These are phyloP conservation scores for Solanum corneliomulleri DNA, from an alignment of 257 asterid species.

Conservation along the genomic window DNA sequence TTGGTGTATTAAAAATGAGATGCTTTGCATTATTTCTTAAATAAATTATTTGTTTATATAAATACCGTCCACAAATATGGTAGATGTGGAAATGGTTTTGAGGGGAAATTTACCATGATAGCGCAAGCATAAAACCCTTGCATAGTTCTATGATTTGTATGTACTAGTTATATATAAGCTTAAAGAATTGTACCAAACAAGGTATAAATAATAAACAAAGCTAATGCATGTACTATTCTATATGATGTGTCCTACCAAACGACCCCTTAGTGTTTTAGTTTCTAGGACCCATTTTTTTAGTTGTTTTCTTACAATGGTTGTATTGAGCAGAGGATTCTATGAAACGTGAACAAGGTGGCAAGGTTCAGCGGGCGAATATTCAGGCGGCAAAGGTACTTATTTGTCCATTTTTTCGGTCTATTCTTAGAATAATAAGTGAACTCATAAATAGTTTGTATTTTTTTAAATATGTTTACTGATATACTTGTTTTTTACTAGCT, in stretches of 20 bases:
- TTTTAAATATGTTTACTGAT: background rate
- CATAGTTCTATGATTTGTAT: background rate
- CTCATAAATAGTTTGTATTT: too few species aligned
- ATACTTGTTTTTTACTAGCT: background rate
- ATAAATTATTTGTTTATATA: background rate
- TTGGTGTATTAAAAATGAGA: background rate
- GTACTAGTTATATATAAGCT: background rate
- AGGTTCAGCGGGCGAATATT: constrained; percentile 83
- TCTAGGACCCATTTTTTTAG: background rate
- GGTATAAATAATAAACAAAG: background rate
- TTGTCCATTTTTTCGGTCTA: background rate
- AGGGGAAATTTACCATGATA: background rate
- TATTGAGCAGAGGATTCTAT: constrained; percentile 62
- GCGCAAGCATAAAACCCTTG: background rate
- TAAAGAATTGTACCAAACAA: background rate
- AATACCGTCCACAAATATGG: background rate
- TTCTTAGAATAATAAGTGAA: background rate
- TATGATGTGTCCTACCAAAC: background rate
- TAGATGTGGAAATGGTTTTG: background rate
- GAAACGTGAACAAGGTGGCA: constrained; percentile 81
- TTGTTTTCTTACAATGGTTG: background rate
- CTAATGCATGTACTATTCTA: background rate
- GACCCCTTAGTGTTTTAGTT: background rate
- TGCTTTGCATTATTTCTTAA: background rate
- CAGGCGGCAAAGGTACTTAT: constrained; percentile 82